Percentiles rank a stretch among this genome's conserved stretches.
These are phyloP conservation scores for Alternaria sp. DNA, from an alignment of 2,329 filamentous ascomycete species.

Conservation along the genomic window DNA sequence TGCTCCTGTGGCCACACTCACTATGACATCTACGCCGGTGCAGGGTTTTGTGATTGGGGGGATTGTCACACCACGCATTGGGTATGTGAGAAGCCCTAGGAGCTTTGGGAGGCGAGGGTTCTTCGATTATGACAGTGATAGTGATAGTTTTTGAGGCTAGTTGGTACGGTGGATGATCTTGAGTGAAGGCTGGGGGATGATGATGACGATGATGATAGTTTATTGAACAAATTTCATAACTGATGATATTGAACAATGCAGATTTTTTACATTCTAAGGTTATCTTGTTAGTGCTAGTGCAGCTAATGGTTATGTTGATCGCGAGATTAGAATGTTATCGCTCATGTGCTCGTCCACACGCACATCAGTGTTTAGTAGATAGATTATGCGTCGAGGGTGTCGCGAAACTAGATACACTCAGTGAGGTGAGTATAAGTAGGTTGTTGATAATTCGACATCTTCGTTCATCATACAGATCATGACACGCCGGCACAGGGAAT, in stretches of 20 bases:
- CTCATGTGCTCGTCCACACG: too few species aligned
- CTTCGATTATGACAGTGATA: background rate
- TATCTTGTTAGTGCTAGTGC: too few species aligned
- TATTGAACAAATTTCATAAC: fast-evolving
- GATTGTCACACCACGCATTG: background rate
- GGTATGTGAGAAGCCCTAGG: background rate
- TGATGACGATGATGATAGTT: background rate
- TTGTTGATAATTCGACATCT: background rate
- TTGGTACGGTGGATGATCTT: background rate
- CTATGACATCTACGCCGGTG: background rate
- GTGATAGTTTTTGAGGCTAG: background rate
- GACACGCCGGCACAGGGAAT: too few species aligned
- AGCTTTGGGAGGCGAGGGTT: background rate
- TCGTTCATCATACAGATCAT: background rate
- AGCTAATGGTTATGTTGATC: too few species aligned
- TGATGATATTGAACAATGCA: background rate
- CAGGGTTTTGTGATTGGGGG: background rate
- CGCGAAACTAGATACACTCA: background rate
- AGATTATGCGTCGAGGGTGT: background rate
- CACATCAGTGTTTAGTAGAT: background rate
- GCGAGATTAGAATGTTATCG: too few species aligned
- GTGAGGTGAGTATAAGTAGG: background rate
- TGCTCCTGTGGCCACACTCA: background rate
- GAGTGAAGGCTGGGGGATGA: background rate
- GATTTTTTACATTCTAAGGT: too few species aligned